phyloP scores from a whole-genome alignment of 169 alveolate genomes.

The Plasmodium gonderi region DNA sequence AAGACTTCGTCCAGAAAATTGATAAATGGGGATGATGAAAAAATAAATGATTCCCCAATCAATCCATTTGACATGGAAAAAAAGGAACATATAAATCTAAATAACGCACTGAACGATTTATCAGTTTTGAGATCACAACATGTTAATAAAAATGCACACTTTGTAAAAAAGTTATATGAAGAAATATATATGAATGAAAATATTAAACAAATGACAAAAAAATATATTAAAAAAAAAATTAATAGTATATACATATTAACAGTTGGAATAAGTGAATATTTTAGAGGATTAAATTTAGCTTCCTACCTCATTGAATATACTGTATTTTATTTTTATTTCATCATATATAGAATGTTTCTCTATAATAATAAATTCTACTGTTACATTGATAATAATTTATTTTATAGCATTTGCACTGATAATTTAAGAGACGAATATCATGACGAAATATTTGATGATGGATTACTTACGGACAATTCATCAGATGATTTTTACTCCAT shows the following conservation, averaged over 20 bases:
- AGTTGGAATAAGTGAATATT: conserved; percentile 74
- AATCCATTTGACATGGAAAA: background rate
- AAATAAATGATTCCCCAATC: background rate
- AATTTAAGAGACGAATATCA: conserved; percentile 14
- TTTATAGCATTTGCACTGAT: conserved; percentile 33
- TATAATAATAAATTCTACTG: conserved; percentile 50
- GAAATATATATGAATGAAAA: conserved; percentile 70
- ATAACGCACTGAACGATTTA: conserved; percentile 32
- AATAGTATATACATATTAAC: conserved; percentile 63
- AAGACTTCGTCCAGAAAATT: background rate
- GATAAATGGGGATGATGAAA: background rate
- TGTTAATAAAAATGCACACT: conserved; percentile 19
- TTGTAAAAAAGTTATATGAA: conserved; percentile 71
- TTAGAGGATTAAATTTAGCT: conserved; percentile 71
- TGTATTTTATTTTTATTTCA: conserved; percentile 53
- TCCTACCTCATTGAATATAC: conserved; percentile 70
- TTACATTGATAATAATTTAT: conserved; percentile 31
- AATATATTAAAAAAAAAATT: conserved; percentile 64
- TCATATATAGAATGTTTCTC: conserved; percentile 54
- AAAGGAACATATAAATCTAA: background rate
- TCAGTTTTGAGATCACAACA: conserved; percentile 11
- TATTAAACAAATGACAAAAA: conserved; percentile 30
- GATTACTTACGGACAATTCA: conserved; percentile 20
- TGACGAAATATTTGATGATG: conserved; percentile 42
- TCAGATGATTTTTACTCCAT: conserved; percentile 1